These are phyloP conservation scores for Neurospora africana DNA, from an alignment of 495 filamentous ascomycete species.

Conservation along the genomic window DNA sequence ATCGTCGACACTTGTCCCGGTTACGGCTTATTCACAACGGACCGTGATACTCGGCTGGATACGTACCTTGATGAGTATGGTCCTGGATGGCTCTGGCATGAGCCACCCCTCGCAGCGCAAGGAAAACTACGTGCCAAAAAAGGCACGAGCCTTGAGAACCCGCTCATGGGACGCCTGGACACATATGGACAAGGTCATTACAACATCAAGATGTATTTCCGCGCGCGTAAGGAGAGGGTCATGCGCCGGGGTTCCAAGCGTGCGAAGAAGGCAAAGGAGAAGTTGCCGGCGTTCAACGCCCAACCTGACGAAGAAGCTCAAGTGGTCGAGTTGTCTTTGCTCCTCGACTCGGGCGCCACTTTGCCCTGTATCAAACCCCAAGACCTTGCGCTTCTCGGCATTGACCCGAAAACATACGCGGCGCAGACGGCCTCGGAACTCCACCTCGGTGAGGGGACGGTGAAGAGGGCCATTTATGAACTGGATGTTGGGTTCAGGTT, in stretches of 20 bases:
- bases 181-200: slow-evolving; percentile 18
- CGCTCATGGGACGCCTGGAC: slow-evolving; percentile 1
- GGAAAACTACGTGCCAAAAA: slow-evolving; percentile 18
- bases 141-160: slow-evolving; percentile 19
- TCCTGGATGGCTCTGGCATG: slow-evolving; percentile 40
- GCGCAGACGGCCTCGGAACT: slow-evolving; percentile 20
- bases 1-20: slow-evolving; percentile 31
- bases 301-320: neutral
- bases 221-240: slow-evolving; percentile 9
- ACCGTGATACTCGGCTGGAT: slow-evolving; percentile 32
- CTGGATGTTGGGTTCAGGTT: slow-evolving; percentile 26
- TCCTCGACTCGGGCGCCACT: slow-evolving; percentile 38
- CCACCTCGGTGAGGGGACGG: slow-evolving; percentile 10
- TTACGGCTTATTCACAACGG: slow-evolving; percentile 26
- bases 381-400: slow-evolving; percentile 26
- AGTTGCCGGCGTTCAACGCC: neutral
- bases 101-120: slow-evolving; percentile 28
- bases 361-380: slow-evolving; percentile 24
- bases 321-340: slow-evolving; percentile 13
- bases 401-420: slow-evolving; percentile 26
- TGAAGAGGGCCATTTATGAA: slow-evolving; percentile 26
- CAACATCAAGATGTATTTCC: slow-evolving; percentile 17
- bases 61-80: slow-evolving; percentile 27
- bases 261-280: neutral
- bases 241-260: neutral